Conservation (phyloP, 2,329 filamentous ascomycete genomes). For the Pyricularia sp. region DNA sequence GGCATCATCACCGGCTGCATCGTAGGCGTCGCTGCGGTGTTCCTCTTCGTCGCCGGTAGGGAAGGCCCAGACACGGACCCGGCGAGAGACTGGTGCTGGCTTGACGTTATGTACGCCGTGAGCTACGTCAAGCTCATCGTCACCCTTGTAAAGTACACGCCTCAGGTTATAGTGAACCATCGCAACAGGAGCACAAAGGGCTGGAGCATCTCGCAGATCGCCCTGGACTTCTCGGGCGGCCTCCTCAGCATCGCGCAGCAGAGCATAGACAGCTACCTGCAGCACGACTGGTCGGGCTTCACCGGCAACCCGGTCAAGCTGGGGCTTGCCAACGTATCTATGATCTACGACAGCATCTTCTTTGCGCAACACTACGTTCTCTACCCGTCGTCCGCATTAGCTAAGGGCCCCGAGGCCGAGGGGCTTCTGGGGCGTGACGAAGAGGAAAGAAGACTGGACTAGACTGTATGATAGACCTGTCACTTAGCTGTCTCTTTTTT, state of each 20-base stretch:
- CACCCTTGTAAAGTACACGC: conserved; percentile 87
- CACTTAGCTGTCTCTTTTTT: not conserved
- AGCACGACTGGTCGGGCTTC: conserved; percentile 82
- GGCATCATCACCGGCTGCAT: conserved; percentile 63
- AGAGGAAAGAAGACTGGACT: conserved; percentile 22
- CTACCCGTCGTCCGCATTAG: conserved; percentile 39
- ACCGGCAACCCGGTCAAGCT: conserved; percentile 91
- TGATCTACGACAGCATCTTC: conserved; percentile 81
- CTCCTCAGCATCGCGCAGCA: conserved; percentile 75
- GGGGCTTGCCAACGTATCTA: conserved; percentile 72
- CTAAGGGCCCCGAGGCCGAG: conserved; percentile 16
- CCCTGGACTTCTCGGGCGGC: conserved; percentile 77
- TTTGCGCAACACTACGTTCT: conserved; percentile 81
- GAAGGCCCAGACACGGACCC: conserved; percentile 27
- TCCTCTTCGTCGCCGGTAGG: conserved; percentile 33
- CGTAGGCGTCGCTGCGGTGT: conserved; percentile 43
- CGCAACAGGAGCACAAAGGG: conserved; percentile 76
- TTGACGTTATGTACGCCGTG: conserved; percentile 57
- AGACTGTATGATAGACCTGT: not conserved
- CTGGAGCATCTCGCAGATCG: conserved; percentile 78
- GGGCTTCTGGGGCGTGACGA: conserved; percentile 24
- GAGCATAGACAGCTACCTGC: conserved; percentile 72
- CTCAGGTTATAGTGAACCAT: conserved; percentile 77
- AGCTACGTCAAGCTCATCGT: conserved; percentile 85
- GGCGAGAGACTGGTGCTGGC: conserved; percentile 46